Base-by-base conservation (phyloP, 352 stramenopile genomes). In the Phytophthora gonapodyides region DNA sequence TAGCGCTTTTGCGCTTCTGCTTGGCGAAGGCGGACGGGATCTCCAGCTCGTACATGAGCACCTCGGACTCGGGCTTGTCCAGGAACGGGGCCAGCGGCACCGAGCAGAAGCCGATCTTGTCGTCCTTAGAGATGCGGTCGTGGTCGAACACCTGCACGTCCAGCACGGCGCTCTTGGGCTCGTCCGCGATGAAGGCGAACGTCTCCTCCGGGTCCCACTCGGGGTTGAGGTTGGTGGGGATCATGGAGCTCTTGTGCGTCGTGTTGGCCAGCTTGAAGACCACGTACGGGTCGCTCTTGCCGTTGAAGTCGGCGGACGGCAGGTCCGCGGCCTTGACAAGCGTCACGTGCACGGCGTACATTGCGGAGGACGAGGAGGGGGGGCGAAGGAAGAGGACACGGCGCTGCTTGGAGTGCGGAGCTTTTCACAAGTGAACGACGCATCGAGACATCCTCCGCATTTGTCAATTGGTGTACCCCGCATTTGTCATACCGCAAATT, bases 251-350 rank as follows among this genome's bases (percentile, higher is more conserved):
- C 69, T 87, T 89, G 60, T 85, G 84, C 56, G 71, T 88, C 36
- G 71, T 75, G 41, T 72, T 74, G 53, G 78, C 76, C 30, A 93
- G 57, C 43, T 88, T 86, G 64, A 94, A 89, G 21, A 84, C 69
- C 37, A 93, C 73, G 63, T 94, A 93, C 55, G 85, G 85, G 64
- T 94, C 86, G 57, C 80, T 91, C 74, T 94, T 94, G 69, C 86
- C 84, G 62, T 88, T 89, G 35, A 84, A 87, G 77, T 94, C 86
- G 62, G 82, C 83, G 11, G 80, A 69, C 10, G 85, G 69, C 30
- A 94, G 67, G 59, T 92, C 82, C 44, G 75, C 75, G 13, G 78
- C 82, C 57, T 88, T 89, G 50, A 80, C 54, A 44, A 93, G 80
- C 48, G 72, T 90, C 63, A 93, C 80, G 68, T 89, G 65, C 12